Evolutionary conservation across 2,329 filamentous ascomycete genomes (phyloP).

Genomic region (Amphichorda felina): DNA sequence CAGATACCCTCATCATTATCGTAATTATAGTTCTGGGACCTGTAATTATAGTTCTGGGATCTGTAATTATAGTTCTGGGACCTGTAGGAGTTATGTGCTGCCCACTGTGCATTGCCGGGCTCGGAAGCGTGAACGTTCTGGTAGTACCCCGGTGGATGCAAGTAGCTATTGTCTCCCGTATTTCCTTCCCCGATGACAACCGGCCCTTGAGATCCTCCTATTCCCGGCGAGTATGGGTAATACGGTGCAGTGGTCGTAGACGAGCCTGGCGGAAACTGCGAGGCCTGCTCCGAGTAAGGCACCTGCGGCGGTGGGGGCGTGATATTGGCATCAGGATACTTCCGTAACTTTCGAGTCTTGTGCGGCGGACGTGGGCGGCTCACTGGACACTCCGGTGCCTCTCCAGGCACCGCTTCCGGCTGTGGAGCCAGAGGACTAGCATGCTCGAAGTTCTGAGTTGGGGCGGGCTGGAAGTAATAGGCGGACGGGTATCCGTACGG

Average conservation of each 20-base stretch:
- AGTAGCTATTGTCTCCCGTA: constrained; percentile 16
- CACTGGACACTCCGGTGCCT: neutral
- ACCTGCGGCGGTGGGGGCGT: constrained; percentile 33
- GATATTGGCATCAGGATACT: constrained; percentile 19
- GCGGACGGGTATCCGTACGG: constrained; percentile 13
- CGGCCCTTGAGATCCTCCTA: no score
- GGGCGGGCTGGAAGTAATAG: constrained; percentile 23
- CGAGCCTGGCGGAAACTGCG: constrained; percentile 27
- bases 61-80: constrained; percentile 5
- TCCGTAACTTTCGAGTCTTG: constrained; percentile 31
- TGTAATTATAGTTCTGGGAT: neutral
- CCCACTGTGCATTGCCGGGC: constrained; percentile 33
- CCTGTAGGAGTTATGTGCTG: constrained; percentile 22
- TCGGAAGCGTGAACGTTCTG: constrained; percentile 42
- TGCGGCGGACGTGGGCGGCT: constrained; percentile 35
- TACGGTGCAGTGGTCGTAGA: constrained; percentile 19
- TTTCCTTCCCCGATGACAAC: constrained; percentile 14
- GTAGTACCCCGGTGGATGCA: constrained; percentile 43
- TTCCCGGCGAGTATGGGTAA: no score
- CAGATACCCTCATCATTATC: constrained; percentile 34
- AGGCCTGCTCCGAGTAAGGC: constrained; percentile 29
- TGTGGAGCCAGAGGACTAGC: constrained; percentile 39
- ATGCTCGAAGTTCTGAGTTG: constrained; percentile 18
- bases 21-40: neutral
- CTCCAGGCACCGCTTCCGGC: constrained; percentile 38